These are phyloP conservation scores for Fusarium siculi DNA, from an alignment of 2,329 filamentous ascomycete species.

Conservation along the genomic window DNA sequence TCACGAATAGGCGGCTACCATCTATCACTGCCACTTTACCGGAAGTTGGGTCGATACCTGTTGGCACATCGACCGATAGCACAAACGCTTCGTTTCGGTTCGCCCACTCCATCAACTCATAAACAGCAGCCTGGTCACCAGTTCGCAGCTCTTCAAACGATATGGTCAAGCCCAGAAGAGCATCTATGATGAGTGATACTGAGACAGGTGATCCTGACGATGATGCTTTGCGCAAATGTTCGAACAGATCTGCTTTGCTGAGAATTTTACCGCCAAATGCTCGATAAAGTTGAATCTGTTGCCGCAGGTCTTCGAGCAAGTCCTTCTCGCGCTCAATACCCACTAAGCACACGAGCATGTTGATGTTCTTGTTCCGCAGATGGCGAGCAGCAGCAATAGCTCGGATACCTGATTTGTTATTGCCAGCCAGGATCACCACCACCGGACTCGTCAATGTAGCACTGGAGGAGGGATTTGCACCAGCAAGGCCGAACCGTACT, in stretches of 20 bases:
- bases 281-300: conserved; percentile 85
- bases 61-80: conserved; percentile 90
- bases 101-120: conserved; percentile 92
- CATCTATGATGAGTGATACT: conserved; percentile 87
- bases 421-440: conserved; percentile 88
- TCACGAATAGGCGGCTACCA: conserved; percentile 81
- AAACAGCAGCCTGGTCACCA: conserved; percentile 83
- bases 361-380: conserved; percentile 82
- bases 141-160: conserved; percentile 89
- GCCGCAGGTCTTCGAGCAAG: conserved; percentile 80
- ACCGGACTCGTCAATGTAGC: conserved; percentile 50
- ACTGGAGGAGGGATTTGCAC: conserved; percentile 48
- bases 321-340: conserved; percentile 86
- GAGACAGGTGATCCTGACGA: conserved; percentile 58
- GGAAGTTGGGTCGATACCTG: conserved; percentile 83
- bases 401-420: conserved; percentile 87
- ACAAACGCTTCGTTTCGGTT: conserved; percentile 87
- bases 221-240: conserved; percentile 63
- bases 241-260: conserved; percentile 69
- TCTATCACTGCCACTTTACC: conserved; percentile 76
- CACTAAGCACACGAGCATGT: conserved; percentile 84
- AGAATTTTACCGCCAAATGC: conserved; percentile 82
- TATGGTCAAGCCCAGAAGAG: conserved; percentile 84
- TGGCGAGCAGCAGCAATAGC: conserved; percentile 89
- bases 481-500: conserved; percentile 60